Evolutionary conservation across 2,329 filamentous ascomycete genomes (phyloP), one percentile per base, ranked within the genome.

Genomic region (Fusarium sp.): DNA sequence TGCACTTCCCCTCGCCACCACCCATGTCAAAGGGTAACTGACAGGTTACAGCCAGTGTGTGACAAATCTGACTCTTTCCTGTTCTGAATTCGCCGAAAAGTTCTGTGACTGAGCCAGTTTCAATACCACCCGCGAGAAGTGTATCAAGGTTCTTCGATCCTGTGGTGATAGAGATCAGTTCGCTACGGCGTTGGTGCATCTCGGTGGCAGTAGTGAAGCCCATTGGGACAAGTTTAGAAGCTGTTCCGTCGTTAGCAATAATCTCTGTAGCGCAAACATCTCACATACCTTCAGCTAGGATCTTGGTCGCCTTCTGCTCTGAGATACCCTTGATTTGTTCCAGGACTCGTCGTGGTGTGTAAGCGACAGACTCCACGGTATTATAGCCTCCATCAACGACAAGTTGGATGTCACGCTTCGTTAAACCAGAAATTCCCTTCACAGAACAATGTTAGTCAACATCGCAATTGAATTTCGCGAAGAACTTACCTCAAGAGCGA

Each of bases 21-120:
- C 96, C 97, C 95, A 98, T 98, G 77, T 99, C 96, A 77, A 99
- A 98, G 2, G 96, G 96, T 42, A 99, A 80, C 80, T 99, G 96
- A 77, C 97, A 99, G 46, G 96, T 99, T 31, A 99, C 96, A 1
- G 97, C 96, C n/a, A 99, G 85, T 0, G 96, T 99, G 79, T 99
- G 97, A 75, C 96, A 99, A 60, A 99, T 95, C 80, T 99, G 96
- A 83, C 94, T 97, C 83, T 99, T 99, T 79, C 96, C 97, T 0
- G 96, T 99, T 74, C 96, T 88, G 77, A 99, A 99, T 80, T 99
- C 96, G 77, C 96, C 96, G 77, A 99, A 99, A 5, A 99, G 91
- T 80, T 99, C 97, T 0, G 97, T 99, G 55, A 99, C 97, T 10
- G 94, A 98, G 44, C 97, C 97, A 0, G 96, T 99, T 80, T 99